A percentile compares a stretch with the other conserved stretches of the same genome.
phyloP scores from a whole-genome alignment of 768 basidiomycete genomes.

The Trametes sanguinea region DNA sequence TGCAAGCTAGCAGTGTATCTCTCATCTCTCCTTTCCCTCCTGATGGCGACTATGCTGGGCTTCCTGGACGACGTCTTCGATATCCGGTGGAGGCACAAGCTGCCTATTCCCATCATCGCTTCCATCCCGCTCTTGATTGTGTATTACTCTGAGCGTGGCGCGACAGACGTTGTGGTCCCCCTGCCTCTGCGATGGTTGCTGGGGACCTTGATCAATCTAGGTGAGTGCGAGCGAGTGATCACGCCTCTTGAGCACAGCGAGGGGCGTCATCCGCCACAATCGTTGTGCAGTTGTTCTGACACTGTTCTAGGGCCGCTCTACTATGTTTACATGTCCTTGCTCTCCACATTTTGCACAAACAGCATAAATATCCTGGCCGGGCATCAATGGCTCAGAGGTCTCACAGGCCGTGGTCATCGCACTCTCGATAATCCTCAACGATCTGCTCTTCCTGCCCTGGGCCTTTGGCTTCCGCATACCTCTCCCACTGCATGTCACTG shows the following conservation, averaged over 20 bases:
- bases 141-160: slow-evolving; percentile 92
- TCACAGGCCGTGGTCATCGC: slow-evolving; percentile 92
- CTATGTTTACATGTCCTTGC: slow-evolving; percentile 93
- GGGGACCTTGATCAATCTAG: slow-evolving; percentile 83
- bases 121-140: slow-evolving; percentile 94
- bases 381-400: slow-evolving; percentile 96
- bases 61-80: slow-evolving; percentile 98
- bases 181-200: slow-evolving; percentile 73
- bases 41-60: slow-evolving; percentile 92
- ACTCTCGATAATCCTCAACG: slow-evolving; percentile 87
- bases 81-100: slow-evolving; percentile 96
- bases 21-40: slow-evolving; percentile 86
- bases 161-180: slow-evolving; percentile 93
- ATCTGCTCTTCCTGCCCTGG: slow-evolving; percentile 93
- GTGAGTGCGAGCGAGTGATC: slow-evolving; percentile 43
- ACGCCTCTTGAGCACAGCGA: no score
- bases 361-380: slow-evolving; percentile 99
- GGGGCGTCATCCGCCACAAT: no score
- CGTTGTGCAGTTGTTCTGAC: background rate
- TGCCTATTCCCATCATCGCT: slow-evolving; percentile 95
- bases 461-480: slow-evolving; percentile 73
- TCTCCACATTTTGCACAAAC: slow-evolving; percentile 97
- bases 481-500: slow-evolving; percentile 64
- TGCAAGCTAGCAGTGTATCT: slow-evolving; percentile 85
- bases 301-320: slow-evolving; percentile 77